Base-by-base conservation (phyloP, 1,284 basidiomycete genomes). In the Ustilago lituana region DNA sequence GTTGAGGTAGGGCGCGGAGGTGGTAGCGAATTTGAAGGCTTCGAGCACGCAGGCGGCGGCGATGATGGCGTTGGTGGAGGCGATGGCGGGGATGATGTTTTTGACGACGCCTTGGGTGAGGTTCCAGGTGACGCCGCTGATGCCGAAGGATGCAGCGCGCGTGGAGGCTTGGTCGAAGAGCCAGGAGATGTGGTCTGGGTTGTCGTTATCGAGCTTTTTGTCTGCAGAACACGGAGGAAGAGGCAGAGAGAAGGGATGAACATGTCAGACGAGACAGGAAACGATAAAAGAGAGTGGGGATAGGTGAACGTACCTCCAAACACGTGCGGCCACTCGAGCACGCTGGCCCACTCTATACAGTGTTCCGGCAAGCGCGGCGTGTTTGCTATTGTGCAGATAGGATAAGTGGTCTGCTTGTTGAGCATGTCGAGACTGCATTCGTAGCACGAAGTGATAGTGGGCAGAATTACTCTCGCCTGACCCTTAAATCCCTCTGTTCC, bases 401-500 rank as follows among this genome's bases (percentile, higher is more conserved):
- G 96, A 82, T 94, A 99, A 5, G 91, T 90, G 32, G 94, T 98
- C 6, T 91, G 95, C 66, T 96, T 96, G 82, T 95, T 97, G 47
- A 98, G 88, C 92, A 98, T 96, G 81, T 98, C 94, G 46, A 99
- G 89, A 3, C 92, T 93, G 82, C 96, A 99, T 83, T 99, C 96
- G 80, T 98, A 98, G 83, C 96, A 99, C 9, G 93, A 94, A 4
- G 94, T 91, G 61, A 98, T 87, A 0, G 93, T 94, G 0, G 96
- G 96, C 15, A 99, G 85, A 74, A 99, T 98, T 41, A 98, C 95
- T 59, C 95, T 89, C 35, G 95, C 93, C 84, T 99, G 96, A 12
- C 96, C 96, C 84, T 94, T 96, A 88, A 99, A 98, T 89, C 95
- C 96, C 87, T 99, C 96, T 1, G 96, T 98, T 38, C 96, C 96